Conservation (phyloP, 257 asterid species). For the Forsythia suspensa region DNA sequence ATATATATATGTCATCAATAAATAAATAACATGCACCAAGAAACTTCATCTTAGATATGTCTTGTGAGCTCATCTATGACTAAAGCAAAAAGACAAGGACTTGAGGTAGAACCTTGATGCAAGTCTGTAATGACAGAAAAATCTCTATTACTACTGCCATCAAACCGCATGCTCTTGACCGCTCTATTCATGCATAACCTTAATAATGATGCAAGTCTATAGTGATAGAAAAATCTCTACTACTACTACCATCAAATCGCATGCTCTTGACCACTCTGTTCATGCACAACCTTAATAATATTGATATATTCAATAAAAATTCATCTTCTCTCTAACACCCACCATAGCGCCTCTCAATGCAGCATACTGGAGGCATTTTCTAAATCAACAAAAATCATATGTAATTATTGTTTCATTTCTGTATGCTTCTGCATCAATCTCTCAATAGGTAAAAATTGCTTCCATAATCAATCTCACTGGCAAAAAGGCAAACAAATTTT, state of each 20-base stretch:
- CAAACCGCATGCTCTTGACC: background rate
- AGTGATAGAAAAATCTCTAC: background rate
- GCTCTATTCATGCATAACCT: background rate
- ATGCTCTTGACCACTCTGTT: background rate
- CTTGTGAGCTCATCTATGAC: background rate
- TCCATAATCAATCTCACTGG: too few relatives aligned
- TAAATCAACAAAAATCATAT: too few relatives aligned
- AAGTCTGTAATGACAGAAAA: background rate
- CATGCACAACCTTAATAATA: background rate
- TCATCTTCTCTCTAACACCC: too few relatives aligned
- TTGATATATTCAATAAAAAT: too few relatives aligned
- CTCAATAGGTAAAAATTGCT: too few relatives aligned
- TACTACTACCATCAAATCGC: background rate
- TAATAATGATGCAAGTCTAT: background rate
- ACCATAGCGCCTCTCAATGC: too few relatives aligned
- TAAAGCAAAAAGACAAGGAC: background rate
- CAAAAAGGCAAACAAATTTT: too few relatives aligned
- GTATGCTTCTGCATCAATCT: too few relatives aligned
- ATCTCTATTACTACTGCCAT: background rate
- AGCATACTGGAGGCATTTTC: too few relatives aligned
- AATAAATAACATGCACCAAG: background rate
- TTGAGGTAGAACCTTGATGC: background rate
- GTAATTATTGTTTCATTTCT: too few relatives aligned
- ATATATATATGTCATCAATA: background rate
- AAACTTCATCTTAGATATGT: background rate